Percentiles rank a stretch among this genome's conserved stretches.
Evolutionary conservation across 1,284 basidiomycete species (phyloP).

Genomic region (Retiboletus flavoniger): DNA sequence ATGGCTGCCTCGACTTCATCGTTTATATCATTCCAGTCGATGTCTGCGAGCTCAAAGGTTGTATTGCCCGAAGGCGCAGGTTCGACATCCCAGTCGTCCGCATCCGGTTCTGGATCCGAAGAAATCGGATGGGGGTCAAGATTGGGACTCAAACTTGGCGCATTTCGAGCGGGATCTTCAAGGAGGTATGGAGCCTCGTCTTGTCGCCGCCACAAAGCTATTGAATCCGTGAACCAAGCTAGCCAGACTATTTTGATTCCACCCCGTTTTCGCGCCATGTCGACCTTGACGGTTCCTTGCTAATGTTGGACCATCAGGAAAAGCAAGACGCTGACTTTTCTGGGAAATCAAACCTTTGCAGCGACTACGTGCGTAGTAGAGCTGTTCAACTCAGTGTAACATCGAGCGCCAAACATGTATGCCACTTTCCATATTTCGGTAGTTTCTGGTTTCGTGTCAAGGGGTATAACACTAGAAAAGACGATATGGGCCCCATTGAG

Average conservation of each 20-base stretch:
- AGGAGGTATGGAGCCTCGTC: constrained; percentile 73
- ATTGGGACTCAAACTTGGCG: constrained; percentile 45
- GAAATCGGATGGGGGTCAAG: constrained; percentile 56
- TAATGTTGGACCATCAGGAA: constrained; percentile 33
- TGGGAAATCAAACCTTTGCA: constrained; percentile 58
- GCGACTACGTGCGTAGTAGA: constrained; percentile 89
- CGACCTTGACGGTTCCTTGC: constrained; percentile 90
- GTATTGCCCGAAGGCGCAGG: constrained; percentile 30
- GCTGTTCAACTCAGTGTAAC: constrained; percentile 66
- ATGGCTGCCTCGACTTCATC: constrained; percentile 86
- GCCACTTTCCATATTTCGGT: constrained; percentile 90
- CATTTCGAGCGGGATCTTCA: constrained; percentile 44
- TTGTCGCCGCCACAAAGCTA: constrained; percentile 77
- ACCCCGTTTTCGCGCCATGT: constrained; percentile 68
- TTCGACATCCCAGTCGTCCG: constrained; percentile 63
- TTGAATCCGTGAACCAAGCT: constrained; percentile 84
- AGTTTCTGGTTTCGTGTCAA: constrained; percentile 74
- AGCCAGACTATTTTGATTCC: constrained; percentile 83
- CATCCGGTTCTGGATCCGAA: constrained; percentile 63
- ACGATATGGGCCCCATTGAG: constrained; percentile 78
- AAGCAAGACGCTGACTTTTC: constrained; percentile 1
- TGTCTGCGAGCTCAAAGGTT: constrained; percentile 49
- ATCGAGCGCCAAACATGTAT: constrained; percentile 84
- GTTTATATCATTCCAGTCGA: constrained; percentile 79
- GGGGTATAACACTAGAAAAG: constrained; percentile 93